phyloP scores from a whole-genome alignment of 371 early-diverging fungal genomes.

The Umbelopsis sp. region DNA sequence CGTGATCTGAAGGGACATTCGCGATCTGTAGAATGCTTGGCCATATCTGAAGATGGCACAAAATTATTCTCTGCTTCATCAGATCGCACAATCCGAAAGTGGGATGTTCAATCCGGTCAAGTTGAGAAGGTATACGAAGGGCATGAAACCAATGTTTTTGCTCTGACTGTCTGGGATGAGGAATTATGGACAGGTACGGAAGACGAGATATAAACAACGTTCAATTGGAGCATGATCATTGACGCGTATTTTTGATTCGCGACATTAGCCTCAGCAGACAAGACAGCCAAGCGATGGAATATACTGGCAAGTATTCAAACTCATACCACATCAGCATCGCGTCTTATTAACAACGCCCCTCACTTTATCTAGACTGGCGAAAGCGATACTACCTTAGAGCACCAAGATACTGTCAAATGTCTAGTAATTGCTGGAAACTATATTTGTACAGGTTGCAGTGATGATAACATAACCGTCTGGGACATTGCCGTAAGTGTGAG shows the following conservation, averaged over 20 bases:
- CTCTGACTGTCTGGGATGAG: slow-evolving; percentile 54
- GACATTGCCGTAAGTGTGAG: slow-evolving; percentile 71
- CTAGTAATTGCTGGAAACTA: slow-evolving; percentile 64
- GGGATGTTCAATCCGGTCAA: slow-evolving; percentile 59
- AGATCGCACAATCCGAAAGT: slow-evolving; percentile 69
- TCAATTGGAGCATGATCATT: background rate
- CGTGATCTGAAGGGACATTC: slow-evolving; percentile 61
- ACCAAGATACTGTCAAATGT: slow-evolving; percentile 83
- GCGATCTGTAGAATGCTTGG: slow-evolving; percentile 67
- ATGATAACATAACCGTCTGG: slow-evolving; percentile 83
- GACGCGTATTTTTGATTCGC: background rate
- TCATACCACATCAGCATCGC: background rate
- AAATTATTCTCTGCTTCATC: slow-evolving; percentile 70
- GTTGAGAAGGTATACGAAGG: slow-evolving; percentile 49
- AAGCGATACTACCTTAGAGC: slow-evolving; percentile 68
- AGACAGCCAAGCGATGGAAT: slow-evolving; percentile 68
- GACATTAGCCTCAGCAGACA: slow-evolving; percentile 73
- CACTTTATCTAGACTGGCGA: slow-evolving; percentile 51
- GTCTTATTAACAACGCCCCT: background rate
- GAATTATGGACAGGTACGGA: slow-evolving; percentile 68
- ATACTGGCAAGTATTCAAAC: slow-evolving; percentile 29
- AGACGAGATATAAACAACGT: background rate
- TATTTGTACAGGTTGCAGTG: slow-evolving; percentile 78
- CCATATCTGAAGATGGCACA: slow-evolving; percentile 45
- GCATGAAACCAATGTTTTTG: slow-evolving; percentile 75